Conservation (phyloP, 306 rosid genomes). For the Dalbergia cultrata region DNA sequence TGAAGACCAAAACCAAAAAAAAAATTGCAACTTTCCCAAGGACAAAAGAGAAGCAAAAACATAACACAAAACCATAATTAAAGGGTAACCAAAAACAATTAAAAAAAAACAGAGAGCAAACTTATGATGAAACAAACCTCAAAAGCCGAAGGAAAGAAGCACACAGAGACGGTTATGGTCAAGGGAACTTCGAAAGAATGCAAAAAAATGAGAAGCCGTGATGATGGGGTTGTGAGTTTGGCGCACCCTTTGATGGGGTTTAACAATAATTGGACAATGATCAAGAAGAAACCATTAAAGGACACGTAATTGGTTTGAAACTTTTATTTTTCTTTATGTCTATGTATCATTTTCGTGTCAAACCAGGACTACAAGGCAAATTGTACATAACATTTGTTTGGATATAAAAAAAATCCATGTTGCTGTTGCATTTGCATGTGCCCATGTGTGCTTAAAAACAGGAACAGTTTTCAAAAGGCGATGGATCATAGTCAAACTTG, state of each 20-base stretch:
- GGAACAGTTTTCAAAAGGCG: neutral
- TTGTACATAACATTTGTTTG: neutral
- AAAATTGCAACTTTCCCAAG: conserved; percentile 15
- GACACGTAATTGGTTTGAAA: neutral
- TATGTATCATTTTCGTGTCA: neutral
- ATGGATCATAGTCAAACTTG: neutral
- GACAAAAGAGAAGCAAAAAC: neutral
- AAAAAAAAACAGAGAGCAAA: conserved; percentile 4
- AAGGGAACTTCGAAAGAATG: neutral
- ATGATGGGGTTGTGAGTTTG: neutral
- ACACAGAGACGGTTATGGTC: neutral
- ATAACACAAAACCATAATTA: conserved; percentile 38
- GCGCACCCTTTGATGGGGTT: neutral
- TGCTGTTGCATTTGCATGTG: neutral
- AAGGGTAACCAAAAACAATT: conserved; percentile 34
- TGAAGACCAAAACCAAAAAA: conserved; percentile 19
- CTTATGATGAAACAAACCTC: conserved; percentile 58
- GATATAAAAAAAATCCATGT: neutral
- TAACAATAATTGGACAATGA: neutral
- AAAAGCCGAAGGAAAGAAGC: conserved; percentile 34
- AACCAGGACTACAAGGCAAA: neutral
- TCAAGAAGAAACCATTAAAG: neutral
- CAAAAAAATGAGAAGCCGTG: neutral
- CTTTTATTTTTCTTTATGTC: neutral
- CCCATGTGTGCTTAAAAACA: neutral